Evolutionary conservation across 2,329 filamentous ascomycete genomes (phyloP).

Genomic region (Colletotrichum eleusines): DNA sequence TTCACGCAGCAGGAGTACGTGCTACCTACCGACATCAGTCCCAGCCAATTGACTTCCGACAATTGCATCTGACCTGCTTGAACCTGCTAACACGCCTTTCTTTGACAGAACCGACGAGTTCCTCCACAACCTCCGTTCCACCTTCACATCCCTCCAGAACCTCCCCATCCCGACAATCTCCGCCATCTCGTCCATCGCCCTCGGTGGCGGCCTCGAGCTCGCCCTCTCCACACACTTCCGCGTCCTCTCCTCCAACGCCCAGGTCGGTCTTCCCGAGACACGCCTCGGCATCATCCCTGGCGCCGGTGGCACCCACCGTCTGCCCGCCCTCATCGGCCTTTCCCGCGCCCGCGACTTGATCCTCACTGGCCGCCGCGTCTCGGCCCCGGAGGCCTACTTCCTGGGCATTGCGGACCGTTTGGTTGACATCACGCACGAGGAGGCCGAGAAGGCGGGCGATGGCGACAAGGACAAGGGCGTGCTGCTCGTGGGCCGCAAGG

Average conservation of each 20-base stretch:
- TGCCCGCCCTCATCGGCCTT: conserved; percentile 84
- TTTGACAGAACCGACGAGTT: conserved; percentile 78
- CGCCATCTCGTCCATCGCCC: conserved; percentile 85
- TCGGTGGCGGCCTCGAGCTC: conserved; percentile 94
- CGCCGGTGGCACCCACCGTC: conserved; percentile 90
- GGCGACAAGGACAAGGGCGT: conserved; percentile 54
- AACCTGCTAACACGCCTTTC: conserved; percentile 18
- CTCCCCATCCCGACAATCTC: conserved; percentile 92
- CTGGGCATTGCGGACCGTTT: conserved; percentile 91
- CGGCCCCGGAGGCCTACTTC: conserved; percentile 88
- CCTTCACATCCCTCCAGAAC: conserved; percentile 77
- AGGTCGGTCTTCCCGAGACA: conserved; percentile 90
- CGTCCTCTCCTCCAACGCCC: conserved; percentile 82
- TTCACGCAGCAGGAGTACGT: conserved; percentile 84
- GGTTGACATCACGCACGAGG: conserved; percentile 75
- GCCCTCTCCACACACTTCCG: conserved; percentile 91
- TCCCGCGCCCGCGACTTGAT: conserved; percentile 89
- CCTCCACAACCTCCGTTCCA: conserved; percentile 79
- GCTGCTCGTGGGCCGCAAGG: conserved; percentile 70
- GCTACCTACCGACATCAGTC: not conserved
- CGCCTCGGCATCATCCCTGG: conserved; percentile 94
- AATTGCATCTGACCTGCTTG: no score
- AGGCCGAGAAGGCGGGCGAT: conserved; percentile 51
- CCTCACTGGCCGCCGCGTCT: conserved; percentile 88
- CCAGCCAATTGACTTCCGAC: not conserved